Base-by-base conservation (phyloP, 2,329 filamentous ascomycete genomes). In the Drechslera avenae region DNA sequence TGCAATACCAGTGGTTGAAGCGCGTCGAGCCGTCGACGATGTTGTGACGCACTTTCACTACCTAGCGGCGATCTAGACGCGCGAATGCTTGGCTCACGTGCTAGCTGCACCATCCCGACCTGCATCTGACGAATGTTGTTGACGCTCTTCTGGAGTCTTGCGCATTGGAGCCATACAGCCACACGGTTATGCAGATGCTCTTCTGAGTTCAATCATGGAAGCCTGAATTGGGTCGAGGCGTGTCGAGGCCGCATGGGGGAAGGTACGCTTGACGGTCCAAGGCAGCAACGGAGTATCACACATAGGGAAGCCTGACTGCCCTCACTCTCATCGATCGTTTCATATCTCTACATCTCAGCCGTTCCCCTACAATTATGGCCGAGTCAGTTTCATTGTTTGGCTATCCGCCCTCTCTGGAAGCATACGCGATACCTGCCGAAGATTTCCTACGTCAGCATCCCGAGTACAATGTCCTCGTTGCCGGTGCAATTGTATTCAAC, bases 401-500 rank as follows among this genome's bases (percentile, higher is more conserved):
- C 12, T 66, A 63, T 40, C 40, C 61, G 5, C 14, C 62, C 12
- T 60, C 59, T 21, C 41, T 72, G 26, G 53, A 69, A 19, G 57
- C 68, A 39, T 72, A 66, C 53, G 64, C 59, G 13, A 54, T 73
- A 23, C 37, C 62, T n/a, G 66, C 62, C 17, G 46, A 59, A 19
- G 64, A 65, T 2, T 73, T 62, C 34, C 56, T 71, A 4, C 45
- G 47, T 19, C 59, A 62, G 26, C 62, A 72, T 47, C 39, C 60
- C 8, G 52, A 71, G 23, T 66, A 66, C 37, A 35, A 66, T n/a
- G 45, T 61, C 7, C 48, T 74, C 10, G 67, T 56, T 14, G 66
- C 64, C 5, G 71, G 71, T 12, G 60, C 66, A 18, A 53, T 67
- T 1, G 63, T 74, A 1, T 74, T 74, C 55, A 59, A 73, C 43